Base-by-base conservation (phyloP, 331 rosid species). In the Dryas integrifolia region DNA sequence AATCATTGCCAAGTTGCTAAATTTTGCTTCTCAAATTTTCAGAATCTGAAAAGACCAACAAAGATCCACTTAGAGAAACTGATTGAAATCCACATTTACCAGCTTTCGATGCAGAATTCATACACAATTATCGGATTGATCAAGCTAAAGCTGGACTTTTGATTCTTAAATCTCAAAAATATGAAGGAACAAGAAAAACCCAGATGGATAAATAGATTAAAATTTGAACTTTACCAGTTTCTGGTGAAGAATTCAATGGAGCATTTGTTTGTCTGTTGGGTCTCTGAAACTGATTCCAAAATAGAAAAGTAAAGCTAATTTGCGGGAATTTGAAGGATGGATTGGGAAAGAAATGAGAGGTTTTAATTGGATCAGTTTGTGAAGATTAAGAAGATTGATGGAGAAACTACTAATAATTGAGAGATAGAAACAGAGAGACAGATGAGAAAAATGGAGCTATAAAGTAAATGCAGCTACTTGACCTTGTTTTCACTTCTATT, bases 201-300 rank as follows among this genome's bases (percentile, higher is more conserved):
- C 58, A 75, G 57, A 44, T 46, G 44, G 39, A 45, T 9, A 41
- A 75, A 56, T 43, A 14, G 26, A 45, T 26, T 40, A 3, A 50
- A 66, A 65, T 18, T 43, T 26, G 45, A 43, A 53, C 5, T 26
- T 56, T 65, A 65, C 79, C 44, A 21, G 51, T 64, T 74, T 64
- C 1, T 11, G 67, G 49, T 40, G 67, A 11, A 15, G 14, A 44
- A n/a, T 62, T 62, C 67, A 4, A 9, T 30, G 65, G 70, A 65
- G 79, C 24, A 56, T 14, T 49, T 16, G 18, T 43, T 51, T 43
- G 65, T 70, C 71, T 59, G 43, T 49, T 26, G 58, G 65, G 58
- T 16, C 75, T 60, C 70, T 43, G 65, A 62, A 51, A 51, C 44
- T 56, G 71, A 39, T 24, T 5, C 49, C 9, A 56, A 56, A 55